Percentiles rank a stretch among this genome's conserved stretches.
Evolutionary conservation across 768 basidiomycete species (phyloP).

Genomic region (Leucocoprinus leucothites): DNA sequence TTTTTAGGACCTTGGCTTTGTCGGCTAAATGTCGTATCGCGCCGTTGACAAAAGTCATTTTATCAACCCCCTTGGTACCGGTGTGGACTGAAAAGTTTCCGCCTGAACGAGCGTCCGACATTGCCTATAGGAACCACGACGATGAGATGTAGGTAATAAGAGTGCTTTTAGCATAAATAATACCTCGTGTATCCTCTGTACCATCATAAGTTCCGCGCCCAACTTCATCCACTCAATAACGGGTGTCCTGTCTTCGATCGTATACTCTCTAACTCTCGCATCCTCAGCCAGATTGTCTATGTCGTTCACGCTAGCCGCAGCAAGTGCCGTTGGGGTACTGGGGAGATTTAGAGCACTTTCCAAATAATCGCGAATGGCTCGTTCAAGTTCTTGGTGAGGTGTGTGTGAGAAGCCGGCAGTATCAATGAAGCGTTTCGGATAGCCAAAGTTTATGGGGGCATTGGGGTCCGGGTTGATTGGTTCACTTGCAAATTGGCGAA

Average conservation of each 20-base stretch:
- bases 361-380: constrained; percentile 18
- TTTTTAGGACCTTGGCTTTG: constrained; percentile 15
- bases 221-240: constrained; percentile 36
- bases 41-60: neutral
- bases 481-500: neutral
- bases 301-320: constrained; percentile 13
- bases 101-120: constrained; percentile 10
- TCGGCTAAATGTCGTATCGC: constrained; percentile 14
- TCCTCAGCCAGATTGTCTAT: constrained; percentile 26
- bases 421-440: constrained; percentile 13
- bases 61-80: neutral
- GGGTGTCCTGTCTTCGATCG: constrained; percentile 29
- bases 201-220: constrained; percentile 25
- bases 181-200: constrained; percentile 23
- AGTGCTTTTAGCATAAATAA: neutral
- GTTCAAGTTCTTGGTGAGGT: constrained; percentile 15
- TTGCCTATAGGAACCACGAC: constrained; percentile 6
- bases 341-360: constrained; percentile 15
- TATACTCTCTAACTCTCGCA: constrained; percentile 38
- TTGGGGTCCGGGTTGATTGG: neutral
- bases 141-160: neutral
- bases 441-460: constrained; percentile 9
- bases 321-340: constrained; percentile 18
- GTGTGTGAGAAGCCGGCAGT: constrained; percentile 15
- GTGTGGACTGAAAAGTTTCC: constrained; percentile 8